These are phyloP conservation scores for Cicer bijugum DNA, from an alignment of 306 rosid species.

Conservation along the genomic window DNA sequence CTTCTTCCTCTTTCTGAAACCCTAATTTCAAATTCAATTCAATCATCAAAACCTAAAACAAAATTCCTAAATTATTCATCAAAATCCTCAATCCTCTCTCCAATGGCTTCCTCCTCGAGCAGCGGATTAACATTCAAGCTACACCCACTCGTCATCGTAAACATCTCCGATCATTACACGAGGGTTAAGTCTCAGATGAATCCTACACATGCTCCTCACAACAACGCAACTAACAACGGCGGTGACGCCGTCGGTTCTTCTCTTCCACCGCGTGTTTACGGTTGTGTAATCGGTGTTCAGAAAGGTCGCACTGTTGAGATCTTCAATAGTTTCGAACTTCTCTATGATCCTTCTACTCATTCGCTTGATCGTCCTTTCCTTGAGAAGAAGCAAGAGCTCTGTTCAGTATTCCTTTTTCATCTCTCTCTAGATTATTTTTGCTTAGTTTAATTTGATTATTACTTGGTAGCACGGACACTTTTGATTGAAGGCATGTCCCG, in stretches of 20 bases:
- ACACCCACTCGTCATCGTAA: conserved; percentile 90
- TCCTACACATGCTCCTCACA: conserved; percentile 49
- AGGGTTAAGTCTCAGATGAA: conserved; percentile 84
- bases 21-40: conserved; percentile 34
- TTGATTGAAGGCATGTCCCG: too few relatives aligned
- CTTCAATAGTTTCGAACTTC: conserved; percentile 98
- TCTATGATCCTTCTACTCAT: conserved; percentile 70
- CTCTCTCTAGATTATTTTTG: neutral
- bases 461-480: too few relatives aligned
- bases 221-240: conserved; percentile 47
- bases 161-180: conserved; percentile 93
- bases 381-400: conserved; percentile 98
- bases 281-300: conserved; percentile 97
- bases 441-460: neutral
- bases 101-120: conserved; percentile 87
- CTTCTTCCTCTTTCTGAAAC: conserved; percentile 17
- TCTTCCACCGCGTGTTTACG: conserved; percentile 65
- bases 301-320: conserved; percentile 98
- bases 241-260: conserved; percentile 49
- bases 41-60: conserved; percentile 5
- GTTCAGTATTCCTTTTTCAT: conserved; percentile 50
- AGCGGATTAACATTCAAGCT: conserved; percentile 97
- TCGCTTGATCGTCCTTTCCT: conserved; percentile 92
- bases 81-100: neutral
- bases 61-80: neutral